phyloP scores from a whole-genome alignment of 768 basidiomycete species.

The Boletus sp. region DNA sequence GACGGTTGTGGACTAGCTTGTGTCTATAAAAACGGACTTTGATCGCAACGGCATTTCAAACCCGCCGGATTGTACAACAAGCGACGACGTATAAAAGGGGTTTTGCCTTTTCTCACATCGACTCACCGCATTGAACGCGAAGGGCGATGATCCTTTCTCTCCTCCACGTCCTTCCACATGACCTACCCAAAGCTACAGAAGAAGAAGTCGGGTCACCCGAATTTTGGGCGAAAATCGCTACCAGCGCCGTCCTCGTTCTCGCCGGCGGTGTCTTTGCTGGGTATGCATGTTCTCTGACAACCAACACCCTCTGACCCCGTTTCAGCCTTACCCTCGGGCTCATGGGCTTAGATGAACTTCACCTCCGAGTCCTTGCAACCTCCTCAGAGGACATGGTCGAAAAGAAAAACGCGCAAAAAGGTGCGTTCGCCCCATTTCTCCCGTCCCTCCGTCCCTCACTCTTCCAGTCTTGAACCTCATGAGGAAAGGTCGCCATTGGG shows the following conservation, averaged over 20 bases:
- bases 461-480: constrained; percentile 50
- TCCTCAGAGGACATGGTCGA: constrained; percentile 76
- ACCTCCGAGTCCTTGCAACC: constrained; percentile 78
- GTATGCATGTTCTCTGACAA: constrained; percentile 32
- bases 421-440: constrained; percentile 31
- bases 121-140: too few relatives aligned
- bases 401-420: constrained; percentile 66
- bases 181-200: constrained; percentile 4
- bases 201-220: constrained; percentile 49
- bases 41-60: neutral
- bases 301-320: neutral
- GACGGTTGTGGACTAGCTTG: too few relatives aligned
- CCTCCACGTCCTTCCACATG: constrained; percentile 1
- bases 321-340: constrained; percentile 81
- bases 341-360: constrained; percentile 92
- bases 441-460: neutral
- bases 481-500: constrained; percentile 82
- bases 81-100: neutral
- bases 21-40: too few relatives aligned
- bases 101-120: neutral
- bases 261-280: constrained; percentile 92
- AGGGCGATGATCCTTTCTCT: constrained; percentile 14
- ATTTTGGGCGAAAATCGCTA: constrained; percentile 70
- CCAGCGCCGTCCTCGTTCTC: constrained; percentile 70
- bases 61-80: too few relatives aligned